Conservation (phyloP, 164 flowering plant species). For the Litsea cubeba region DNA sequence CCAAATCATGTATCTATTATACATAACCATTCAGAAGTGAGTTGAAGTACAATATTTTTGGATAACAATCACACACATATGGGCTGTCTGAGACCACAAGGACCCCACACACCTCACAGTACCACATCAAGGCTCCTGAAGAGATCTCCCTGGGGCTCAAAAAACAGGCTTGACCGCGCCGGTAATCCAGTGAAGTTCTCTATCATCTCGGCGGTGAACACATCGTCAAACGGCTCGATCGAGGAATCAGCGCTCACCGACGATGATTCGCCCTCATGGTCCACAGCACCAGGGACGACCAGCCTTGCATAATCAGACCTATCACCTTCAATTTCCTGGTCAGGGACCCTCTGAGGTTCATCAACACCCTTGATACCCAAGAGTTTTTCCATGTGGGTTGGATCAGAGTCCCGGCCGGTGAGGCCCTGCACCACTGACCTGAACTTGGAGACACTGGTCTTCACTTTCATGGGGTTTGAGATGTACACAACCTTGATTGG, state of each 20-base stretch:
- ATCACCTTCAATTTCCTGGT: neutral
- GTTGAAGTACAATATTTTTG: too few species aligned
- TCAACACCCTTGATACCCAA: neutral
- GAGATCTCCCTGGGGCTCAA: neutral
- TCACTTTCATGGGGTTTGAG: conserved; percentile 72
- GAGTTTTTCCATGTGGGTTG: neutral
- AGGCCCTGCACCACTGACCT: conserved; percentile 73
- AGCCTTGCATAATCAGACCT: neutral
- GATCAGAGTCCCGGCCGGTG: conserved; percentile 40
- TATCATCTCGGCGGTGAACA: conserved; percentile 23
- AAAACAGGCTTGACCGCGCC: neutral
- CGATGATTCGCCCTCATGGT: neutral
- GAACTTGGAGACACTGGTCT: conserved; percentile 59
- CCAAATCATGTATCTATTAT: too few species aligned
- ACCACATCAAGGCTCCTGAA: neutral
- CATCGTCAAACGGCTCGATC: conserved; percentile 24
- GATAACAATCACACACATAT: neutral
- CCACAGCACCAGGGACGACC: neutral
- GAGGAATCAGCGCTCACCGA: neutral
- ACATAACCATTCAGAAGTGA: too few species aligned
- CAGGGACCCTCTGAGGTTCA: conserved; percentile 4
- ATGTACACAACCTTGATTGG: conserved; percentile 71
- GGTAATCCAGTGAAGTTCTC: neutral
- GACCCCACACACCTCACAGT: neutral
- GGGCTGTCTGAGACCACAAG: neutral